Percentiles rank a stretch among this genome's conserved stretches.
Evolutionary conservation across 306 rosid species (phyloP).

Genomic region (Sicyos baderoa): DNA sequence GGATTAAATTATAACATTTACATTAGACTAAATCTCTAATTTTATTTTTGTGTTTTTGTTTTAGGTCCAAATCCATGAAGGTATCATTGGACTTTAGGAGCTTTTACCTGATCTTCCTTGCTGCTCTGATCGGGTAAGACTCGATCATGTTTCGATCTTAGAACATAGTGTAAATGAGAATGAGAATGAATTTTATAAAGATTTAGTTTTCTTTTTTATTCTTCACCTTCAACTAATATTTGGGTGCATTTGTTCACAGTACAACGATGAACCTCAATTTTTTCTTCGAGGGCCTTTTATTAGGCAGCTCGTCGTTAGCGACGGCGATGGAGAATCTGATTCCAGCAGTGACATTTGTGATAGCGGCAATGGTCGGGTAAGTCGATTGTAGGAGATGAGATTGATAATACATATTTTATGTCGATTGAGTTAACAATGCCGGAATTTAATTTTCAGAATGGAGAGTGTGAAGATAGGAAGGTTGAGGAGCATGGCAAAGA

Average conservation of each 20-base stretch:
- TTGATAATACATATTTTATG: no score
- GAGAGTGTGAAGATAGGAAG: constrained; percentile 46
- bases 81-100: constrained; percentile 35
- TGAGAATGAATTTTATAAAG: not conserved
- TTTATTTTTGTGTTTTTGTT: not conserved
- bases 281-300: constrained; percentile 51
- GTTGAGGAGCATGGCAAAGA: constrained; percentile 44
- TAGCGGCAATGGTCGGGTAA: constrained; percentile 57
- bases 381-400: not conserved
- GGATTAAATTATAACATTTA: no score
- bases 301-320: constrained; percentile 49
- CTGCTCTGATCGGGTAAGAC: constrained; percentile 53
- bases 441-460: constrained; percentile 25
- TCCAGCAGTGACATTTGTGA: constrained; percentile 54
- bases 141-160: no score
- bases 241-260: constrained; percentile 19
- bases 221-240: not conserved
- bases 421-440: not conserved
- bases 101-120: constrained; percentile 39
- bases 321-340: constrained; percentile 56
- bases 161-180: not conserved
- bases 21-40: no score
- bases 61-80: constrained; percentile 37
- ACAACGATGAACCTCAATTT: constrained; percentile 58
- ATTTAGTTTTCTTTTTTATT: no score